Evolutionary conservation across 805 yeast genomes (phyloP).

Genomic region (Sugiyamaella chiloensis): DNA sequence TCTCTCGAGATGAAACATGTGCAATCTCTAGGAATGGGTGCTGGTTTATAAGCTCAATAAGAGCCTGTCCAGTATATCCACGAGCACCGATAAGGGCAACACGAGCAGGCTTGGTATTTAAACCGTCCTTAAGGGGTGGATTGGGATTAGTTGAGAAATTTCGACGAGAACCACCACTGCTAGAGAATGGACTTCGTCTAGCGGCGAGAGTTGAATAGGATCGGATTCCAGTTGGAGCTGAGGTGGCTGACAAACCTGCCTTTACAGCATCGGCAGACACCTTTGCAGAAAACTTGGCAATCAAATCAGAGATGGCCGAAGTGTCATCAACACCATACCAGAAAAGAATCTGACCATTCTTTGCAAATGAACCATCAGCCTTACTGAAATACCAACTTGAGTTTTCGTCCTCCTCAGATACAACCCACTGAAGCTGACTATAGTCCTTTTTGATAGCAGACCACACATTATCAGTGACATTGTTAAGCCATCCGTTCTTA

Average conservation of each 20-base stretch:
- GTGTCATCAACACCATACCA: conserved; percentile 87
- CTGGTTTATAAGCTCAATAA: conserved; percentile 77
- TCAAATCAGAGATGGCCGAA: conserved; percentile 57
- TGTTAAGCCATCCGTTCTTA: conserved; percentile 94
- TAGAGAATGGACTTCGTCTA: conserved; percentile 9
- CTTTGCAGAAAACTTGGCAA: conserved; percentile 45
- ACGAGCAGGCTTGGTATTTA: conserved; percentile 58
- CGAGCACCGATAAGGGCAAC: conserved; percentile 98
- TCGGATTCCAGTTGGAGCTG: conserved; percentile 24
- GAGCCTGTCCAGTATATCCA: conserved; percentile 94
- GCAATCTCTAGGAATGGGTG: conserved; percentile 87
- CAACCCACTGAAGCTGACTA: conserved; percentile 77
- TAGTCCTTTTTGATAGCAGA: conserved; percentile 73
- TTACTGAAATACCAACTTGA: conserved; percentile 87
- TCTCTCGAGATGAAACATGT: conserved; percentile 94
- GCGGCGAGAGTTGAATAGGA: conserved; percentile 25
- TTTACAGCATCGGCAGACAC: conserved; percentile 18
- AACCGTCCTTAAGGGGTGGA: conserved; percentile 66
- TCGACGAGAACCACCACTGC: conserved; percentile 13
- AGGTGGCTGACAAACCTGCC: conserved; percentile 13
- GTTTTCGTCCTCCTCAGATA: conserved; percentile 85
- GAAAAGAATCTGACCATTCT: conserved; percentile 84
- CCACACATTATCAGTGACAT: conserved; percentile 93
- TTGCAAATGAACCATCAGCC: conserved; percentile 90
- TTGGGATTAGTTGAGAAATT: conserved; percentile 49